Percentiles rank a stretch among this genome's conserved stretches.
These are phyloP conservation scores for Inosperma sp. DNA, from an alignment of 768 basidiomycete species.

Conservation along the genomic window DNA sequence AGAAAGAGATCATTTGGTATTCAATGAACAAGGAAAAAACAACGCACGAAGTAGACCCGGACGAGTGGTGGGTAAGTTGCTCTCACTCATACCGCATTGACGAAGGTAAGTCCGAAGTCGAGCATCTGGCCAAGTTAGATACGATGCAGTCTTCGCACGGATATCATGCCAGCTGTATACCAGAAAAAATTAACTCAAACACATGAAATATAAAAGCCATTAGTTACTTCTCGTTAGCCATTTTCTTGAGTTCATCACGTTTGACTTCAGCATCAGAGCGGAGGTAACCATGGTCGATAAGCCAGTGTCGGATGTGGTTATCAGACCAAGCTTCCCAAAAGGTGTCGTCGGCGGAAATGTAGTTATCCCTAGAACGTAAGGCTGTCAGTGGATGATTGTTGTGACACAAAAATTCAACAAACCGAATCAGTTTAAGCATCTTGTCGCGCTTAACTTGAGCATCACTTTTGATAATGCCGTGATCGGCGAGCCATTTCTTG, in stretches of 20 bases:
- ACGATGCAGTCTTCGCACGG: slow-evolving; percentile 45
- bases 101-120: slow-evolving; percentile 86
- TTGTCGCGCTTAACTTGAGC: slow-evolving; percentile 67
- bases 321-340: slow-evolving; percentile 71
- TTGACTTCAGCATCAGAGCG: slow-evolving; percentile 55
- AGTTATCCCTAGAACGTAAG: slow-evolving; percentile 57
- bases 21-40: neutral
- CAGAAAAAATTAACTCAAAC: neutral
- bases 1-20: neutral
- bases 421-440: slow-evolving; percentile 68
- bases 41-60: slow-evolving; percentile 73
- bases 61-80: slow-evolving; percentile 56
- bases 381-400: neutral
- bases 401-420: slow-evolving; percentile 22
- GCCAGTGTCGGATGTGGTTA: slow-evolving; percentile 65
- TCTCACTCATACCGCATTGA: slow-evolving; percentile 68
- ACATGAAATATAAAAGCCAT: neutral
- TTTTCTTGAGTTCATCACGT: slow-evolving; percentile 69
- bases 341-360: slow-evolving; percentile 53
- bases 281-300: slow-evolving; percentile 68
- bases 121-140: slow-evolving; percentile 90
- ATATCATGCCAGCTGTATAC: slow-evolving; percentile 47
- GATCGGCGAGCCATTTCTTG: slow-evolving; percentile 73
- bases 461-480: slow-evolving; percentile 68
- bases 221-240: slow-evolving; percentile 66